A percentile compares a stretch with the other conserved stretches of the same genome.
Evolutionary conservation across 208 protist genomes (phyloP).

Genomic region (Vickermania ingenoplastis): DNA sequence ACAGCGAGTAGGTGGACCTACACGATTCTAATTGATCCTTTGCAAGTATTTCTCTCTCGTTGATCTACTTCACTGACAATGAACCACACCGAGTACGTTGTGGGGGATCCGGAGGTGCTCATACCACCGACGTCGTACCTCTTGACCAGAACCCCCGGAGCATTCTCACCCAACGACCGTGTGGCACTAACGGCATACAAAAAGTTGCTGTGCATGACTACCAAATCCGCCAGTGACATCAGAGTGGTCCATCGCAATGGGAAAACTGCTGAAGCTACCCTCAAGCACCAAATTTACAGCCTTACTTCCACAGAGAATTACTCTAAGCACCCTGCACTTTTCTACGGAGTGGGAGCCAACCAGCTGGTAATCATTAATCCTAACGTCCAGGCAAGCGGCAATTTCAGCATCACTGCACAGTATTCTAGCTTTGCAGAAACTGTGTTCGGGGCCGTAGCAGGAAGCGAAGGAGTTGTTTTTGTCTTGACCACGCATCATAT

Average conservation of each 20-base stretch:
- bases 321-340: conserved; percentile 37
- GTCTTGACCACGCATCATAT: conserved; percentile 50
- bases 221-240: conserved; percentile 72
- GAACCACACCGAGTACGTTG: conserved; percentile 56
- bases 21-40: not conserved
- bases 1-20: no score
- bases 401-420: conserved; percentile 34
- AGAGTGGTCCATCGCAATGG: conserved; percentile 67
- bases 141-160: conserved; percentile 57
- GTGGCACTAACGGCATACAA: conserved; percentile 55
- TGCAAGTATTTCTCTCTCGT: not conserved
- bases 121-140: conserved; percentile 50
- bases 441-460: conserved; percentile 45
- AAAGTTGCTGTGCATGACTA: conserved; percentile 69
- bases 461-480: conserved; percentile 41
- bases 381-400: conserved; percentile 55
- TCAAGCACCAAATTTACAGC: conserved; percentile 36
- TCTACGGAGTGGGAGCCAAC: conserved; percentile 67
- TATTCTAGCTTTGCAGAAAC: conserved; percentile 46
- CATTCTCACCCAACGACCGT: conserved; percentile 30
- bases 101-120: conserved; percentile 40
- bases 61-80: no score
- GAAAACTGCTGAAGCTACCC: conserved; percentile 46
- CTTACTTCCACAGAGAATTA: conserved; percentile 48
- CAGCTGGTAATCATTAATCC: conserved; percentile 49